Conservation (phyloP, 2,329 filamentous ascomycete species). For the Phialophora tarda region DNA sequence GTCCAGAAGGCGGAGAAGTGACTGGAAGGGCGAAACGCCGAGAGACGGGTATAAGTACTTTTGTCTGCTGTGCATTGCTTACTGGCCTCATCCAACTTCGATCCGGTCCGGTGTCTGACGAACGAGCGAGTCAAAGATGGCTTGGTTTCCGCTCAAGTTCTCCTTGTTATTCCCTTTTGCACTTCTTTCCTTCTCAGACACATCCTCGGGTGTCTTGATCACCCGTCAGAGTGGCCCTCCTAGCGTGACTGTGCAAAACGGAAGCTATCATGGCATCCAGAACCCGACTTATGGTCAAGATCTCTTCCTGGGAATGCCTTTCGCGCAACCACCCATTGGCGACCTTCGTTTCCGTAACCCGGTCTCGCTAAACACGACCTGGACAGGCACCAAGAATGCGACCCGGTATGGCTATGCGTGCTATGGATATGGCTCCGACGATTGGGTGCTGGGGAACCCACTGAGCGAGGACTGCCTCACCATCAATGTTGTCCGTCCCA, state of each 20-base stretch:
- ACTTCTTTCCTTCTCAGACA: slow-evolving; percentile 8
- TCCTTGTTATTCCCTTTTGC: not conserved
- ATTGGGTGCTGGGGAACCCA: slow-evolving; percentile 38
- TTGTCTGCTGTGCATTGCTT: not conserved
- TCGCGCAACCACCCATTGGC: slow-evolving; percentile 50
- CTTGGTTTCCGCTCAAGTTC: not conserved
- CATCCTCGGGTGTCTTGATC: not conserved
- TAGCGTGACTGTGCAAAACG: slow-evolving; percentile 46
- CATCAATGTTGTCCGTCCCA: slow-evolving; percentile 60
- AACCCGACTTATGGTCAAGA: slow-evolving; percentile 55
- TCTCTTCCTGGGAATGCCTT: slow-evolving; percentile 47
- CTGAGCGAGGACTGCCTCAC: slow-evolving; percentile 56
- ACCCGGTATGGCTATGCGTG: slow-evolving; percentile 44
- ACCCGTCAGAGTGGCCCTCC: slow-evolving; percentile 17
- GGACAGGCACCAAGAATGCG: slow-evolving; percentile 50
- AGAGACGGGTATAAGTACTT: not conserved
- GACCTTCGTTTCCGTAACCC: slow-evolving; percentile 61
- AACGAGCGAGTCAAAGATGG: slow-evolving; percentile 1
- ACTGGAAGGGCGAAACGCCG: not conserved
- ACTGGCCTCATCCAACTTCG: not conserved
- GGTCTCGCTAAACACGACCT: slow-evolving; percentile 55
- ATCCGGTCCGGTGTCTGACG: not conserved
- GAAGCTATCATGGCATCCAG: slow-evolving; percentile 55
- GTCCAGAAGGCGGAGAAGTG: not conserved
- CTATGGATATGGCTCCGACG: slow-evolving; percentile 55